Evolutionary conservation across 768 basidiomycete genomes (phyloP).

Genomic region (Sarcomyxa edulis): DNA sequence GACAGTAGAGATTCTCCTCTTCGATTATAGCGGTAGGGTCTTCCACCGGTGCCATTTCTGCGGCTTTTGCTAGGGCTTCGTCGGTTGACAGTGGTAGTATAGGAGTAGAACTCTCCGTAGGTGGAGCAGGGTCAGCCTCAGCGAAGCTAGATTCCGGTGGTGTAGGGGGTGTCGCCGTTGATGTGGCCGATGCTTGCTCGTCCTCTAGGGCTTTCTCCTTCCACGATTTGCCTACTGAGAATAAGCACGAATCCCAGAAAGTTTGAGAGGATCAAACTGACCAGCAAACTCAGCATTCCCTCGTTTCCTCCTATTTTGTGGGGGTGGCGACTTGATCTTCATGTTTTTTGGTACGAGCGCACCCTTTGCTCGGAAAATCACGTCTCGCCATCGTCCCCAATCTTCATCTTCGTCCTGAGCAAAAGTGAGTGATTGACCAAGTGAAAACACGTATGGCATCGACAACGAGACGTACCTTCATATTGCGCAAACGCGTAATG

Average conservation of each 20-base stretch:
- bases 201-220: no score
- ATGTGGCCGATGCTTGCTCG: no score
- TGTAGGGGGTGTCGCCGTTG: no score
- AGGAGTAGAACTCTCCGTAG: conserved; percentile 10
- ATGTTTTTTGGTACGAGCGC: conserved; percentile 40
- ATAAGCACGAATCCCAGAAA: no score
- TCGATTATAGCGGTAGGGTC: conserved; percentile 31
- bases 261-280: no score
- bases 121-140: conserved; percentile 8
- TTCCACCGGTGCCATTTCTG: conserved; percentile 30
- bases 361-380: conserved; percentile 74
- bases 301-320: conserved; percentile 53
- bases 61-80: conserved; percentile 43
- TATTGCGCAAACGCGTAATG: conserved; percentile 75
- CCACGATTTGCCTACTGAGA: no score
- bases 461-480: conserved; percentile 53
- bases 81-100: conserved; percentile 37
- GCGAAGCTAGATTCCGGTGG: conserved; percentile 3
- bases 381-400: conserved; percentile 85
- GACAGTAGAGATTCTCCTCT: conserved; percentile 62
- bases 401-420: conserved; percentile 80
- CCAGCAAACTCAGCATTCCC: conserved; percentile 48
- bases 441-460: conserved; percentile 1
- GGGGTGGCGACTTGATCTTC: conserved; percentile 48
- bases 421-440: conserved; percentile 2